These are phyloP conservation scores for Thermochaetoides thermophila DNA, from an alignment of 495 filamentous ascomycete genomes.

Conservation along the genomic window DNA sequence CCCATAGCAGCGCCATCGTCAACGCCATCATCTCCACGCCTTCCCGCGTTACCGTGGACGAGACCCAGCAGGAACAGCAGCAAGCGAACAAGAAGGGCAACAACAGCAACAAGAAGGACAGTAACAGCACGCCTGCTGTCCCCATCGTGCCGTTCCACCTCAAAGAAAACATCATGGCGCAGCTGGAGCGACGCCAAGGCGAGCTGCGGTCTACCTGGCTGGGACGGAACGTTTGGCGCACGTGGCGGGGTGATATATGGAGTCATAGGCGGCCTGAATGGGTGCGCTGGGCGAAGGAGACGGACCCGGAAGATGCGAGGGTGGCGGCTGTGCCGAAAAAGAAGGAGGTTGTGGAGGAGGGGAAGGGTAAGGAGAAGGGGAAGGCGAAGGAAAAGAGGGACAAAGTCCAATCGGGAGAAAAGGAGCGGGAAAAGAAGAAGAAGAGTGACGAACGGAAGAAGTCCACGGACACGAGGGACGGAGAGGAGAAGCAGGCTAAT, in stretches of 20 bases:
- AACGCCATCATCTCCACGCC: constrained; percentile 59
- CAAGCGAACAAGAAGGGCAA: too few relatives aligned
- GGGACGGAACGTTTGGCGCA: constrained; percentile 74
- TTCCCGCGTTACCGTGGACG: constrained; percentile 6
- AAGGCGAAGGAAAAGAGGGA: constrained; percentile 2
- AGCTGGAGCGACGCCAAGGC: constrained; percentile 38
- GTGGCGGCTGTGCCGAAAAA: constrained; percentile 13
- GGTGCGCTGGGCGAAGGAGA: constrained; percentile 50
- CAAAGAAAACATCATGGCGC: constrained; percentile 35
- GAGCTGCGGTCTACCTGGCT: constrained; percentile 56
- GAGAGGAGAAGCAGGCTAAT: neutral
- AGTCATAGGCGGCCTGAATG: constrained; percentile 48
- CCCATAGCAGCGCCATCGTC: constrained; percentile 62
- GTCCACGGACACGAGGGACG: neutral
- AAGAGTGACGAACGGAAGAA: constrained; percentile 4
- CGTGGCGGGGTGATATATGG: constrained; percentile 84
- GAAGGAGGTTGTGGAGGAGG: constrained; percentile 3
- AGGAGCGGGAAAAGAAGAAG: constrained; percentile 3
- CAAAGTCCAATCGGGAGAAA: neutral
- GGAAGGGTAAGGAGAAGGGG: constrained; percentile 1
- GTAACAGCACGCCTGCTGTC: constrained; percentile 14
- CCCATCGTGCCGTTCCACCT: constrained; percentile 34
- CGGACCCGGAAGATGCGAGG: constrained; percentile 19
- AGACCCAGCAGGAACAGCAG: too few relatives aligned
- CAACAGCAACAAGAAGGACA: constrained; percentile 25